A percentile compares a stretch with the other conserved stretches of the same genome.
Conservation (phyloP, 305 asterid genomes). For the Solanum aculeatissimum region DNA sequence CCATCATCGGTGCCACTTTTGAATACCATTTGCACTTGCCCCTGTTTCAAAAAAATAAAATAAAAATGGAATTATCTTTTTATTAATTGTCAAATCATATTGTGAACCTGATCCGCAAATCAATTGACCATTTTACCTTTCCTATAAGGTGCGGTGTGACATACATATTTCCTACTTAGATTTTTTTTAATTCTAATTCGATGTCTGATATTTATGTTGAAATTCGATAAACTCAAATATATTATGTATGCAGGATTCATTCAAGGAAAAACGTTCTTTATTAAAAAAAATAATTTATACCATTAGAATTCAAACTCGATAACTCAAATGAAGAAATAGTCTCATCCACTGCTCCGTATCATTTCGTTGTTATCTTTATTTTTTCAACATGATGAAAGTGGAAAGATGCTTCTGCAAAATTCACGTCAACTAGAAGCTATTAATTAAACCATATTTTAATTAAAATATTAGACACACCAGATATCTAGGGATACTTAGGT, state of each 20-base stretch:
- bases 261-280: fast-evolving
- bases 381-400: not conserved
- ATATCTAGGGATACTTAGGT: constrained; percentile 53
- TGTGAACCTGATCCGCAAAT: not conserved
- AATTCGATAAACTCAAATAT: no score
- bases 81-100: not conserved
- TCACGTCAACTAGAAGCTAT: constrained; percentile 20
- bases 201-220: no score
- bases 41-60: no score
- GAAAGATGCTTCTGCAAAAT: not conserved
- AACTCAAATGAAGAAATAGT: no score
- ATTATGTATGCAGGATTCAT: not conserved
- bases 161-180: not conserved
- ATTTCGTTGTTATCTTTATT: not conserved
- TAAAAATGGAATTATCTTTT: not conserved
- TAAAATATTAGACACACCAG: constrained; percentile 33
- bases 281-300: no score
- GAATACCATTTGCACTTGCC: not conserved
- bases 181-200: no score
- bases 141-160: not conserved
- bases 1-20: not conserved
- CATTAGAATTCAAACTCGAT: no score
- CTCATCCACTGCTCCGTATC: not conserved
- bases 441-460: not conserved
- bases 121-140: not conserved